Conservation (phyloP, 225 moss, liverwort and hornwort genomes). For the Polytrichum commune region DNA sequence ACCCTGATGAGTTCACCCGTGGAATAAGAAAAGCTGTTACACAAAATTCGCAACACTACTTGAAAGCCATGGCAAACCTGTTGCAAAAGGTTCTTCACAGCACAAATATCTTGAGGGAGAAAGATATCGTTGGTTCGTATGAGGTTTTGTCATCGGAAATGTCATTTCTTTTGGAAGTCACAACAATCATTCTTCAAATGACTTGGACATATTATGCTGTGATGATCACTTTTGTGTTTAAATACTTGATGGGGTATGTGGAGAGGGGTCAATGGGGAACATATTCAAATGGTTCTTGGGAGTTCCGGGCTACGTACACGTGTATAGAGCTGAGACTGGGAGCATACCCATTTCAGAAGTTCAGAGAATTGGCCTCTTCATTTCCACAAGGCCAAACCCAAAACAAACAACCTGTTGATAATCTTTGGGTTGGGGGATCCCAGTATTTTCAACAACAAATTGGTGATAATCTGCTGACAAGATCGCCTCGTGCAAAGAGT, state of each 20-base stretch:
- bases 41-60: not conserved
- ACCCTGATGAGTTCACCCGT: constrained; percentile 1
- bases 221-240: not conserved
- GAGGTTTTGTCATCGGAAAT: not conserved
- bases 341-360: constrained; percentile 6
- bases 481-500: too few species aligned
- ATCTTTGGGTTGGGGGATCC: not conserved
- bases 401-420: not conserved
- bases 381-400: not conserved
- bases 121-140: not conserved
- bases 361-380: not conserved
- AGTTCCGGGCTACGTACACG: constrained; percentile 4
- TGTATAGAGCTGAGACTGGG: constrained; percentile 3
- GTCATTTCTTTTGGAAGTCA: constrained; percentile 6
- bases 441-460: not conserved
- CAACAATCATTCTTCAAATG: not conserved
- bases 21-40: not conserved
- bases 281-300: constrained; percentile 5
- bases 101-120: not conserved
- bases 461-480: too few species aligned
- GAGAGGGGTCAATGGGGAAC: constrained; percentile 6
- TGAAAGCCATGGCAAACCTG: constrained; percentile 1
- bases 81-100: not conserved
- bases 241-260: constrained; percentile 7
- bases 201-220: not conserved